Conservation (phyloP, 176 grass and related monocot genomes). For the Avena sativa region DNA sequence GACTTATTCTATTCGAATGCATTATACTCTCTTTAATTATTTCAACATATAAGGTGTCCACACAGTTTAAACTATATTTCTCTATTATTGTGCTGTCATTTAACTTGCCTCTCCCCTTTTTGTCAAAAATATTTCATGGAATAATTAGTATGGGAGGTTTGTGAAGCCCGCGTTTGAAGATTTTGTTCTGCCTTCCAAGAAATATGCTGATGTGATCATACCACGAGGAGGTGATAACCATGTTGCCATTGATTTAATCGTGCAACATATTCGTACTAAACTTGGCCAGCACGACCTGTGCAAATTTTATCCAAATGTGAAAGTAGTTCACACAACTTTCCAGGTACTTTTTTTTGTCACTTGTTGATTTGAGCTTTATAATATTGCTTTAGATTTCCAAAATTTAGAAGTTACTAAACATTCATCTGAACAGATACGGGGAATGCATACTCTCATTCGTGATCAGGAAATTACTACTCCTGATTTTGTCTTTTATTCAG, state of each 20-base stretch:
- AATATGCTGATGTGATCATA: conserved; percentile 98
- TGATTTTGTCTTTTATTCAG: conserved; percentile 98
- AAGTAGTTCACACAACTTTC: conserved; percentile 89
- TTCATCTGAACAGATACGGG: conserved; percentile 68
- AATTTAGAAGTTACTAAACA: conserved; percentile 15
- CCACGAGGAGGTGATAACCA: conserved; percentile 90
- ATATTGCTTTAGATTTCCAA: conserved; percentile 16
- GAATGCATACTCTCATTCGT: conserved; percentile 98
- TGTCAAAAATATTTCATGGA: conserved; percentile 30
- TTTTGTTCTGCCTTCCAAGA: conserved; percentile 92
- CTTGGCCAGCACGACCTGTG: conserved; percentile 90
- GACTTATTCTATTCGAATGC: conserved; percentile 9
- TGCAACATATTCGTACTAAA: conserved; percentile 91
- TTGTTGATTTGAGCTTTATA: conserved; percentile 30
- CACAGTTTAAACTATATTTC: background rate
- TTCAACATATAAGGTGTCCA: background rate
- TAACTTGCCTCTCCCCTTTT: background rate
- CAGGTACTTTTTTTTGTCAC: conserved; percentile 59
- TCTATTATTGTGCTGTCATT: background rate
- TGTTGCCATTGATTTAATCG: conserved; percentile 92
- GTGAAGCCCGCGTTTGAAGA: conserved; percentile 94
- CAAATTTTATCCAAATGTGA: conserved; percentile 87
- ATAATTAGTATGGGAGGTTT: conserved; percentile 85
- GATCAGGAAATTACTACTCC: conserved; percentile 73
- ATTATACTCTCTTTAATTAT: background rate